phyloP scores from a whole-genome alignment of 1,139 yeast species.

The Geotrichum bryndzae region DNA sequence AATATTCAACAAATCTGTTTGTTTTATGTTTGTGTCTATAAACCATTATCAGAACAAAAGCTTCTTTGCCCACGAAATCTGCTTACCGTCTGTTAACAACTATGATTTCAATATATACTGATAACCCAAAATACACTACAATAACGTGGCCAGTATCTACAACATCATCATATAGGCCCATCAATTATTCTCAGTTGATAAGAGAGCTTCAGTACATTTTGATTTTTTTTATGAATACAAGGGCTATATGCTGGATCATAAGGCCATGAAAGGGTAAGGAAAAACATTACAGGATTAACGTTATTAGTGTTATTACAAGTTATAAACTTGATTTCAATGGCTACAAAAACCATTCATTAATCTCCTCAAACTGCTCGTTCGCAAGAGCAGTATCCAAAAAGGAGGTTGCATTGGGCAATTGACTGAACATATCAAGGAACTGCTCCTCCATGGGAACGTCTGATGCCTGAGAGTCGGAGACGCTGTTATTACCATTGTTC shows the following conservation, averaged over 20 bases:
- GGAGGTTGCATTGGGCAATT: slow-evolving; percentile 35
- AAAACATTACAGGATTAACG: background rate
- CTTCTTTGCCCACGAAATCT: too few relatives aligned
- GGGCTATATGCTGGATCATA: background rate
- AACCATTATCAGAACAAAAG: too few relatives aligned
- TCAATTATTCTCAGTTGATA: too few relatives aligned
- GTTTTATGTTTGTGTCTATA: too few relatives aligned
- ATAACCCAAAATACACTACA: too few relatives aligned
- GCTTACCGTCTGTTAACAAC: too few relatives aligned
- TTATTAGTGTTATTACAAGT: background rate
- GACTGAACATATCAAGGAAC: slow-evolving; percentile 34
- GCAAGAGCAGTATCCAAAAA: slow-evolving; percentile 34
- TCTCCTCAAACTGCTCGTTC: slow-evolving; percentile 27
- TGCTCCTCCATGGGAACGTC: slow-evolving; percentile 27
- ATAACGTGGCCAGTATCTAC: too few relatives aligned
- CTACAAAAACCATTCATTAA: slow-evolving; percentile 13
- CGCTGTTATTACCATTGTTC: background rate
- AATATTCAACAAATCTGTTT: too few relatives aligned
- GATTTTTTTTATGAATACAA: too few relatives aligned
- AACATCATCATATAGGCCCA: too few relatives aligned
- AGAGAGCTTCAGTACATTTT: too few relatives aligned
- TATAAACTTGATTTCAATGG: background rate
- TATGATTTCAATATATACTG: too few relatives aligned
- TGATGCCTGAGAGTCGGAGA: background rate
- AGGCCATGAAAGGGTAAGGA: background rate